Conservation (phyloP, 176 grass and related monocot genomes). For the Paspalum notatum region DNA sequence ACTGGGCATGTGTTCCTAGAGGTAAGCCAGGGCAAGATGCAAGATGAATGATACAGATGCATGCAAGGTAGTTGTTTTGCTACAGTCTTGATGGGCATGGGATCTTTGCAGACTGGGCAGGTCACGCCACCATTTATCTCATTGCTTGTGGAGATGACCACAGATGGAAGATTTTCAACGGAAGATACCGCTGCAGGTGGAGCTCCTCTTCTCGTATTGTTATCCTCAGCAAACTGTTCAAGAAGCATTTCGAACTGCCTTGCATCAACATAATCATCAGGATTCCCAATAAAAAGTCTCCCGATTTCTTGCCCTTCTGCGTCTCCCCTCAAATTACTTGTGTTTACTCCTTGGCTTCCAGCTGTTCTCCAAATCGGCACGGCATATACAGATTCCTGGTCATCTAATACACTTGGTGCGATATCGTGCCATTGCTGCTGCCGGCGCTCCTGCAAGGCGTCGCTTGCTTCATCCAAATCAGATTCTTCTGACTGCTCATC, state of each 20-base stretch:
- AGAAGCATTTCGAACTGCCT: conserved; percentile 74
- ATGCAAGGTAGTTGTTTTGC: conserved; percentile 76
- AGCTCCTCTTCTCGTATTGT: conserved; percentile 70
- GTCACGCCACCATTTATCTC: conserved; percentile 58
- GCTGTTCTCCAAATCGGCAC: conserved; percentile 39
- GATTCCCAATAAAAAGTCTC: conserved; percentile 55
- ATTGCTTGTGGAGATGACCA: conserved; percentile 61
- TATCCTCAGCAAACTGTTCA: conserved; percentile 75
- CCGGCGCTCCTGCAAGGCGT: conserved; percentile 28
- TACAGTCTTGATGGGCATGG: conserved; percentile 45
- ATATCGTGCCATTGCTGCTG: conserved; percentile 43
- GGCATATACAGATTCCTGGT: conserved; percentile 45
- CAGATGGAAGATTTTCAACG: conserved; percentile 54
- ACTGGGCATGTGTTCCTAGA: conserved; percentile 89
- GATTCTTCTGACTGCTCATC: conserved; percentile 60
- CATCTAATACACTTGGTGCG: conserved; percentile 20
- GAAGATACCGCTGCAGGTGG: conserved; percentile 65
- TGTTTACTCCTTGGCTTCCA: conserved; percentile 28
- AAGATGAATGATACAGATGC: conserved; percentile 81
- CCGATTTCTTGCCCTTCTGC: conserved; percentile 43
- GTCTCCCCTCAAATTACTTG: conserved; percentile 33
- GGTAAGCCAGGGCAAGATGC: conserved; percentile 83
- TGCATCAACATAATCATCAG: conserved; percentile 78
- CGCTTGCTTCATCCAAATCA: conserved; percentile 57
- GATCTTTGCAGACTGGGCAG: conserved; percentile 90